Evolutionary conservation across 352 stramenopile species (phyloP), one percentile per base, ranked within the genome.

Genomic region (Globisporangium heterothallicum): DNA sequence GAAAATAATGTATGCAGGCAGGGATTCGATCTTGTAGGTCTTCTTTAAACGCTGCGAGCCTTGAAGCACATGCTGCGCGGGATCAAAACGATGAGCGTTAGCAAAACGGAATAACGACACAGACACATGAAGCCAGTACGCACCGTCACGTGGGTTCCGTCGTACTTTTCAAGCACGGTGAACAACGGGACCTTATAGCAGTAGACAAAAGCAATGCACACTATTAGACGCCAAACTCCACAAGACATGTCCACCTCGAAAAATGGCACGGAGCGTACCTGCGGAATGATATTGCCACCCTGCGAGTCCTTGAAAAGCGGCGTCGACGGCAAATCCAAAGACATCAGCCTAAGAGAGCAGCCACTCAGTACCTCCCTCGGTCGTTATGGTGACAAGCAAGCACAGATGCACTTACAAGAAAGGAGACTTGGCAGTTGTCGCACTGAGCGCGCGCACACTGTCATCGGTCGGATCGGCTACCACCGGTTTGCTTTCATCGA

Each of bases 301-400:
- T 97, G 87, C 7, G 91, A 97, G 67, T 99, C 96, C 55, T 98
- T 98, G 68, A 99, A 99, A 1, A 99, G 69, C 14, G 97, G 97
- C 46, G 97, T 98, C 51, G 97, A 92, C 7, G 97, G 97, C 46
- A 99, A 91, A 68, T 99, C 96, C 10, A 99, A 64, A 18, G 95
- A 96, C 43, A 99, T 74, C 50, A 98, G 88, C 21, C 97, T 87
- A 88, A 12, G 73, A 25, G 6, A 56, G 16, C 22, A 70, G 25
- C 34, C 42, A 46, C n/a, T n/a, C n/a, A n/a, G n/a, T n/a, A n/a
- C n/a, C n/a, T n/a, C n/a, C n/a, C n/a, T n/a, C n/a, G n/a, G n/a
- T n/a, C n/a, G n/a, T n/a, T n/a, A n/a, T n/a, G n/a, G n/a, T n/a
- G n/a, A n/a, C n/a, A n/a, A n/a, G n/a, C n/a, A n/a, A n/a, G n/a